A percentile compares a stretch with the other conserved stretches of the same genome.
phyloP scores from a whole-genome alignment of 768 basidiomycete genomes.

The Lactarius sanguifluus region DNA sequence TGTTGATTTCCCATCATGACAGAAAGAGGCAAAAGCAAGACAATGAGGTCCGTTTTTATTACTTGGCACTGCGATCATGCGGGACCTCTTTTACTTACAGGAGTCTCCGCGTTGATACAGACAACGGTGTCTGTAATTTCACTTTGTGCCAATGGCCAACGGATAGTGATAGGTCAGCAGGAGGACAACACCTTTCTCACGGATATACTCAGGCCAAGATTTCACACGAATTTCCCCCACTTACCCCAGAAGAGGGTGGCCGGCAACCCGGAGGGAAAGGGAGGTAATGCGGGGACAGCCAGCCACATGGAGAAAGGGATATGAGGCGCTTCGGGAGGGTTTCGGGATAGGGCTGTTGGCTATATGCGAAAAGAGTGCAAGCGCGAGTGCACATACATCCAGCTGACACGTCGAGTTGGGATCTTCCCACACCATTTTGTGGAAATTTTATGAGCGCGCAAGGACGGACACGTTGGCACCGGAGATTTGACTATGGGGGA shows the following conservation, averaged over 20 bases:
- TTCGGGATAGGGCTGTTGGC: conserved; percentile 1
- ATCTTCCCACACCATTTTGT: conserved; percentile 10
- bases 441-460: conserved; percentile 1
- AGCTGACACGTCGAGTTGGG: conserved; percentile 8
- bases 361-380: neutral
- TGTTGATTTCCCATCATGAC: neutral
- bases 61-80: neutral
- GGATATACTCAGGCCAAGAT: neutral
- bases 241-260: neutral
- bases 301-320: neutral
- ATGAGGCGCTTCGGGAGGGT: too few relatives aligned
- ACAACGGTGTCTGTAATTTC: neutral
- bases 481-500: conserved; percentile 8
- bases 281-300: neutral
- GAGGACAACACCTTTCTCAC: neutral
- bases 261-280: neutral
- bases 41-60: neutral
- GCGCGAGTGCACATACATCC: neutral
- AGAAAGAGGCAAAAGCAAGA: neutral
- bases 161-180: neutral
- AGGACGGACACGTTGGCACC: conserved; percentile 1
- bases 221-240: neutral
- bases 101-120: neutral
- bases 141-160: neutral
- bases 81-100: neutral